These are phyloP conservation scores for Rhodotorula mucilaginosa DNA, from an alignment of 1,284 basidiomycete species.

Conservation along the genomic window DNA sequence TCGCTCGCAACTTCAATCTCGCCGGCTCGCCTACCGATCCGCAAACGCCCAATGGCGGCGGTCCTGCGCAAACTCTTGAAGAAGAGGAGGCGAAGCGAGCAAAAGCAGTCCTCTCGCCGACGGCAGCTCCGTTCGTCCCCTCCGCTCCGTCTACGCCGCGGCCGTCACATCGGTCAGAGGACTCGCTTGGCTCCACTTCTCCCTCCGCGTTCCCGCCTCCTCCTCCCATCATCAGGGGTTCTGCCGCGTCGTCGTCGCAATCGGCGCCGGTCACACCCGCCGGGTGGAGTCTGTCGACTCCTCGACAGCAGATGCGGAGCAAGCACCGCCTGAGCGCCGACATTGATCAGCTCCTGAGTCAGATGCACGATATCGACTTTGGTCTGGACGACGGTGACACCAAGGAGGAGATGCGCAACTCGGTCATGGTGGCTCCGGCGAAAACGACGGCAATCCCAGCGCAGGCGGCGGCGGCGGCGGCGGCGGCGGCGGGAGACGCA, in stretches of 20 bases:
- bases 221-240: neutral
- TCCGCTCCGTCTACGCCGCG: constrained; percentile 1
- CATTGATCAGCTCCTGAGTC: constrained; percentile 33
- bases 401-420: neutral
- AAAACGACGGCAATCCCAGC: neutral
- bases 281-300: constrained; percentile 16
- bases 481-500: neutral
- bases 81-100: neutral
- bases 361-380: constrained; percentile 38
- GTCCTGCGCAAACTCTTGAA: neutral
- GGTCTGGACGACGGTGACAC: constrained; percentile 19
- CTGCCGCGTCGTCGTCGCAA: constrained; percentile 10
- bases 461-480: too few species aligned
- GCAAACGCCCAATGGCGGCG: neutral
- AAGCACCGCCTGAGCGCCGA: constrained; percentile 25
- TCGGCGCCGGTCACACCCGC: constrained; percentile 37
- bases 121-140: neutral
- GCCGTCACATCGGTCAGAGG: neutral
- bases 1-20: neutral
- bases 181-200: neutral
- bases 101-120: neutral
- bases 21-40: neutral
- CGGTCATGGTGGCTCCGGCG: too few species aligned
- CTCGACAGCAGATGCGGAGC: neutral
- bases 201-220: neutral